Evolutionary conservation across 129 eudicot species (phyloP).

Genomic region (Centella asiatica): DNA sequence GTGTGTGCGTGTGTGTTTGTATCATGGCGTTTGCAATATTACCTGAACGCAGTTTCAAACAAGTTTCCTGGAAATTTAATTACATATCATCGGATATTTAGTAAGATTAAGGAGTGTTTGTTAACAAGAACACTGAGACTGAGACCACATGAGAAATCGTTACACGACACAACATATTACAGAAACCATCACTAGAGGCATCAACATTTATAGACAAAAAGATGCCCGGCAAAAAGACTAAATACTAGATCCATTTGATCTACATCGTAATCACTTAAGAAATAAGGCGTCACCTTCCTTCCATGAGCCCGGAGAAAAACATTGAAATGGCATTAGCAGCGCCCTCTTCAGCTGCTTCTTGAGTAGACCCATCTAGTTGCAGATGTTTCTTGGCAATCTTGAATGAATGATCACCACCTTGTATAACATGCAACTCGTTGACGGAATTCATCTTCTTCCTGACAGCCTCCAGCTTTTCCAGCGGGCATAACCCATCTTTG

Average conservation of each 20-base stretch:
- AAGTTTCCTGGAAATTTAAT: no score
- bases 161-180: no score
- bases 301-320: constrained; percentile 36
- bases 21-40: no score
- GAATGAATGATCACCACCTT: constrained; percentile 89
- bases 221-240: not conserved
- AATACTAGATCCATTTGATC: constrained; percentile 6
- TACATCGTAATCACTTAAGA: constrained; percentile 7
- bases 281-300: constrained; percentile 19
- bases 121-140: no score
- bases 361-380: constrained; percentile 41
- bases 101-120: no score
- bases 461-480: constrained; percentile 46
- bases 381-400: constrained; percentile 74
- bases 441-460: constrained; percentile 41
- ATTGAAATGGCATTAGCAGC: constrained; percentile 56
- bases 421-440: constrained; percentile 53
- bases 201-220: not conserved
- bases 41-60: no score
- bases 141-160: no score
- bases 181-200: not conserved
- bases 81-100: no score
- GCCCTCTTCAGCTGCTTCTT: constrained; percentile 48
- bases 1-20: no score
- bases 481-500: constrained; percentile 73